Evolutionary conservation across 2,329 filamentous ascomycete genomes (phyloP), one percentile per base, ranked within the genome.

Genomic region (Orbilia brochopaga): DNA sequence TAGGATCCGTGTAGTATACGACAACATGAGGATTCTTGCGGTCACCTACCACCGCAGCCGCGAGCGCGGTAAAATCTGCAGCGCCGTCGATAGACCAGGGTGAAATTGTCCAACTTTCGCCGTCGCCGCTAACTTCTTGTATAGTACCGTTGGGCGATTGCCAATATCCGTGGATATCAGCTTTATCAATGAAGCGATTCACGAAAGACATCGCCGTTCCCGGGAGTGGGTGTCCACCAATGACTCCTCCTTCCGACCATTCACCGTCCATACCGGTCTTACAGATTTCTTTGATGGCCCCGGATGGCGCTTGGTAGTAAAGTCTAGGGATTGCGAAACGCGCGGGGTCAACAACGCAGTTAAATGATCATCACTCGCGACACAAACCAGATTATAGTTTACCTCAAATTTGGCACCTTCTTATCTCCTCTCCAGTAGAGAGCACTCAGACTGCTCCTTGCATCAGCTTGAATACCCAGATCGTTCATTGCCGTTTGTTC

Each of bases 171-270:
- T 50, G 44, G 27, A 65, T 32, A 17, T 30, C 17, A 13, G 60
- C 50, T 24, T 50, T 48, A 1, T 51, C 17, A 10, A 56, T 40
- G 21, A 53, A 48, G 32, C 30, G 32, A 10, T 57, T 65, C 17
- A 65, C 50, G 42, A 65, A 50, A 7, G 61, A n/a, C 15, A 65
- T 42, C 7, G 42, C 27, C n/a, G 61, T 65, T 13, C 61, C 61
- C 2, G 32, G 37, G 2, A 52, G 23, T 4, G 61, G 61, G n/a
- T 24, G 51, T 15, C 35, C 19, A 6, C 37, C 15, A 23, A 56
- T 21, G 15, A 35, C 17, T 13, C 19, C 30, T 51, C 32, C 19
- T 4, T 48, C 32, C 32, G 37, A 42, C 37, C 11, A 37, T 19
- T 24, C 13, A 30, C 4, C 1, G 15, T 35, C 37, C 24, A 48